Evolutionary conservation across 1,284 basidiomycete genomes (phyloP).

Genomic region (Fistulinella cinereoalba): DNA sequence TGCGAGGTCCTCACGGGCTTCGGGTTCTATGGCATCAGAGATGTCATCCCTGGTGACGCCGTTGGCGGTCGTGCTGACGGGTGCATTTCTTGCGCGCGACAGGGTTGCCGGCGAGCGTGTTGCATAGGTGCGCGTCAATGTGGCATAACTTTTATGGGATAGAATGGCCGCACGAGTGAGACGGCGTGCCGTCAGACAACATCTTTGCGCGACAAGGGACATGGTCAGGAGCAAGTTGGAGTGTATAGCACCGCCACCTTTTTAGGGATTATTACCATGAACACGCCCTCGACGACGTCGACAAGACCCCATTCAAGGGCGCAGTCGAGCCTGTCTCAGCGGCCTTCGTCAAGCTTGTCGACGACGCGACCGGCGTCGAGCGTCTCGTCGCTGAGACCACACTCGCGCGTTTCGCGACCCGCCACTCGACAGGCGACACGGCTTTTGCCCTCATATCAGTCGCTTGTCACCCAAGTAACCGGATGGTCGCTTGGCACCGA

Average conservation of each 20-base stretch:
- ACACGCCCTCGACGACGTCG: too few relatives aligned
- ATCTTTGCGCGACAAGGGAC: constrained; percentile 17
- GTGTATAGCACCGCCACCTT: too few relatives aligned
- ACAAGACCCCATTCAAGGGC: too few relatives aligned
- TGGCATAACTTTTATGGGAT: constrained; percentile 15
- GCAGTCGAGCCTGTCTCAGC: constrained; percentile 35
- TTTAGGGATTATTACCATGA: too few relatives aligned
- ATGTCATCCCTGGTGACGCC: constrained; percentile 15
- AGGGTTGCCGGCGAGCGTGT: constrained; percentile 15
- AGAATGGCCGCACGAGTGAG: not conserved
- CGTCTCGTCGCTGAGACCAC: constrained; percentile 40
- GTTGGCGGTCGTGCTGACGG: constrained; percentile 27
- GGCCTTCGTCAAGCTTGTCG: constrained; percentile 36
- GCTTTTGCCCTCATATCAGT: constrained; percentile 52
- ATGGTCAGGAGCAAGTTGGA: constrained; percentile 3
- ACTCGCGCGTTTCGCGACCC: constrained; percentile 54
- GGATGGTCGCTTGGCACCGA: constrained; percentile 36
- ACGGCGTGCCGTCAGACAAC: constrained; percentile 8
- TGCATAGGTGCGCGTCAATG: constrained; percentile 24
- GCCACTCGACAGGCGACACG: constrained; percentile 47
- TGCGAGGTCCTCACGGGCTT: constrained; percentile 6
- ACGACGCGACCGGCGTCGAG: constrained; percentile 37
- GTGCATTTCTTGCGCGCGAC: constrained; percentile 22
- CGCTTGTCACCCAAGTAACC: constrained; percentile 54
- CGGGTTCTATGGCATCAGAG: constrained; percentile 18